A percentile compares a stretch with the other conserved stretches of the same genome.
phyloP scores from a whole-genome alignment of 805 yeast genomes.

The Peterozyma xylosa region DNA sequence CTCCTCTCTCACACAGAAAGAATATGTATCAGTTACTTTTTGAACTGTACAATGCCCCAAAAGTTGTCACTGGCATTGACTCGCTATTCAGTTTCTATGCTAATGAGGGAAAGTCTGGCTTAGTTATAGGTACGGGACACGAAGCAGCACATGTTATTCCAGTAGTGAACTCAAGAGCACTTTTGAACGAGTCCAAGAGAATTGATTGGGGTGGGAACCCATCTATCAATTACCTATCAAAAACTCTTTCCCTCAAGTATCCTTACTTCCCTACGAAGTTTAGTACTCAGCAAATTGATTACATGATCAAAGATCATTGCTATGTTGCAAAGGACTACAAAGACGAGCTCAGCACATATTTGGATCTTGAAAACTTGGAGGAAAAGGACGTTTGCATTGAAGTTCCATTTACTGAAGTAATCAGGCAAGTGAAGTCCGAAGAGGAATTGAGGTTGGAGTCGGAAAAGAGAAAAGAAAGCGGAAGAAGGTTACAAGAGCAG shows the following conservation, averaged over 20 bases:
- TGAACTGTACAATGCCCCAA: constrained; percentile 74
- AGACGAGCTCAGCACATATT: constrained; percentile 46
- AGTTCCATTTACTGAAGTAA: constrained; percentile 66
- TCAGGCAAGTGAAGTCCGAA: constrained; percentile 67
- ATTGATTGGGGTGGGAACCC: constrained; percentile 90
- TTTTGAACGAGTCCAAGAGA: constrained; percentile 63
- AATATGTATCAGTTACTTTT: constrained; percentile 77
- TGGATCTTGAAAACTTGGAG: constrained; percentile 60
- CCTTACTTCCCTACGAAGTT: constrained; percentile 85
- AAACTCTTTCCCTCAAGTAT: constrained; percentile 69
- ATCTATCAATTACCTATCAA: constrained; percentile 54
- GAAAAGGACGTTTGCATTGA: constrained; percentile 71
- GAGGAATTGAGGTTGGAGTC: constrained; percentile 76
- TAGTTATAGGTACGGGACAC: constrained; percentile 79
- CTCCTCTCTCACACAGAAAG: constrained; percentile 62
- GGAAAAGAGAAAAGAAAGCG: constrained; percentile 77
- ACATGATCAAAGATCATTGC: constrained; percentile 68
- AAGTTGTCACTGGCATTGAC: constrained; percentile 77
- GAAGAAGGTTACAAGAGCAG: constrained; percentile 84
- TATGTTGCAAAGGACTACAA: constrained; percentile 67
- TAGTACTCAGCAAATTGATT: constrained; percentile 52
- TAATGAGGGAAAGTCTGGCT: constrained; percentile 51
- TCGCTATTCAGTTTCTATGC: constrained; percentile 69
- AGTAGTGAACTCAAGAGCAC: constrained; percentile 61
- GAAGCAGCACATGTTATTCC: constrained; percentile 83